These are phyloP conservation scores for Pythium aristosporum DNA, from an alignment of 352 stramenopile genomes.

Conservation along the genomic window DNA sequence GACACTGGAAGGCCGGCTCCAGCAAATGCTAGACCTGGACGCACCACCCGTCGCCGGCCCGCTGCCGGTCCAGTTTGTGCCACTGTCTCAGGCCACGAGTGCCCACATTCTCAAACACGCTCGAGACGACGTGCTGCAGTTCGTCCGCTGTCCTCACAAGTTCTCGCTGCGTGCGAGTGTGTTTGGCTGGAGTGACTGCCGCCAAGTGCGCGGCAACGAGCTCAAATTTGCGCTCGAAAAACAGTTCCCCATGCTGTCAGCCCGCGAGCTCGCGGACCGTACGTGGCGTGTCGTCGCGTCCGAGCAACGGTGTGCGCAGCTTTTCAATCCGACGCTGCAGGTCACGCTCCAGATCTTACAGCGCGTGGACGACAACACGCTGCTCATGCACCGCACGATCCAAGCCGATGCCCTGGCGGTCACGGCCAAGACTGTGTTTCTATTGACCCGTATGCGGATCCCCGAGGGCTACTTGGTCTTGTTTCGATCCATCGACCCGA, in stretches of 20 bases:
- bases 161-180: conserved; percentile 46
- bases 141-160: conserved; percentile 38
- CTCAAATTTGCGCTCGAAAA: conserved; percentile 69
- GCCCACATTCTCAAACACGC: neutral
- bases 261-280: conserved; percentile 34
- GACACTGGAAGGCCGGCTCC: conserved; percentile 19
- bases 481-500: conserved; percentile 55
- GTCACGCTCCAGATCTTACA: conserved; percentile 52
- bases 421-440: conserved; percentile 45
- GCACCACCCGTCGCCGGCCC: neutral
- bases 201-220: conserved; percentile 41
- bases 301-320: conserved; percentile 36
- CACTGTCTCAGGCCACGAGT: neutral
- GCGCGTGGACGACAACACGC: conserved; percentile 46
- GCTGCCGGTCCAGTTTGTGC: conserved; percentile 8
- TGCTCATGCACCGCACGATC: conserved; percentile 63
- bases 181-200: conserved; percentile 63
- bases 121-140: conserved; percentile 20
- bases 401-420: conserved; percentile 30
- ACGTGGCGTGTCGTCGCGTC: conserved; percentile 61
- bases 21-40: conserved; percentile 20
- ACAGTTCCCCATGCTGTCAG: conserved; percentile 38
- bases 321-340: conserved; percentile 43
- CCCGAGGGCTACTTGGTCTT: conserved; percentile 52
- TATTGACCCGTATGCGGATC: conserved; percentile 45